phyloP scores from a whole-genome alignment of 306 rosid species.

The Corylus americana region DNA sequence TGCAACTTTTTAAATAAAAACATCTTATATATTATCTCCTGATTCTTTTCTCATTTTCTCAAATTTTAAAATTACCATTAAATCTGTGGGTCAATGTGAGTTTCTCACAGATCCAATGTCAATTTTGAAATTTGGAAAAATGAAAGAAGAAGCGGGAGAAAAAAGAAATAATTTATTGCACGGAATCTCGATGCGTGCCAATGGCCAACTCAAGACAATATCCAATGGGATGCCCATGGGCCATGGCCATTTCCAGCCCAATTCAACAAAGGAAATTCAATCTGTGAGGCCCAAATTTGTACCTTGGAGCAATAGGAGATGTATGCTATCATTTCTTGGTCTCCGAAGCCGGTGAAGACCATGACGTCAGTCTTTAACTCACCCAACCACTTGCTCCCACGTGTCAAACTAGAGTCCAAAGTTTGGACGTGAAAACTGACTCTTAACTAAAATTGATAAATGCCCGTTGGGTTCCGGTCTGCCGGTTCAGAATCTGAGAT shows the following conservation, averaged over 20 bases:
- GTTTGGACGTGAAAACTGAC: conserved; percentile 48
- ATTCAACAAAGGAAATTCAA: background rate
- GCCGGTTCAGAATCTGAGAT: conserved; percentile 7
- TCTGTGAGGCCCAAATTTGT: background rate
- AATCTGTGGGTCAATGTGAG: no score
- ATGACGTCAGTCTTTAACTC: conserved; percentile 6
- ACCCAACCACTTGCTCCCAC: conserved; percentile 18
- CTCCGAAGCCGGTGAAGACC: background rate
- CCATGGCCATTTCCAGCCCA: background rate
- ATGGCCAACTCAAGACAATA: no score
- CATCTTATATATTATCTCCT: no score
- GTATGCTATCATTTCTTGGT: background rate
- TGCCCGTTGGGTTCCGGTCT: conserved; percentile 42
- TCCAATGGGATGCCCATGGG: background rate
- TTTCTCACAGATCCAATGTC: no score
- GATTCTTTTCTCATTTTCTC: no score
- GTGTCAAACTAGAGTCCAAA: conserved; percentile 15
- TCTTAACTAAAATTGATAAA: conserved; percentile 39
- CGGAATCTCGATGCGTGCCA: no score
- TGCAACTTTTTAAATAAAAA: no score
- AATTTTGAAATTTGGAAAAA: no score
- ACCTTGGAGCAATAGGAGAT: background rate
- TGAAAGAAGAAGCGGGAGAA: no score
- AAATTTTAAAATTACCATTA: no score
- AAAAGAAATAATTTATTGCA: no score